phyloP scores from a whole-genome alignment of 257 asterid species.

The Echites panduratus region DNA sequence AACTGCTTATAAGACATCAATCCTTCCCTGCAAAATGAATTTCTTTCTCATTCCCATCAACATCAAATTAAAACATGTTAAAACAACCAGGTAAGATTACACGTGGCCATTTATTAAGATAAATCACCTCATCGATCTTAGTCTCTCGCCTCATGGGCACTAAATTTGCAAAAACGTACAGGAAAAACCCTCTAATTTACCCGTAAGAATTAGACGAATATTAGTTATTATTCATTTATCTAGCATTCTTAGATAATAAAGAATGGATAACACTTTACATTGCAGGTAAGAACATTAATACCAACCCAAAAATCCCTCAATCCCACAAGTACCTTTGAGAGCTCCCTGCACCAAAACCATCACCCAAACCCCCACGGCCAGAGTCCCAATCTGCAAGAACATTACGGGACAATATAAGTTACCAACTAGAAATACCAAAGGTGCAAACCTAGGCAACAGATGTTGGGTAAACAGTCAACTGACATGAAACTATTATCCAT shows the following conservation, averaged over 20 bases:
- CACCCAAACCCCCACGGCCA: constrained; percentile 63
- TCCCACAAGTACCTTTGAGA: constrained; percentile 50
- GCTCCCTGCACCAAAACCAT: constrained; percentile 52
- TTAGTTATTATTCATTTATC: neutral
- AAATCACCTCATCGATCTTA: neutral
- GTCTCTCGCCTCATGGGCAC: neutral
- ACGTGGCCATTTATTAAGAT: neutral
- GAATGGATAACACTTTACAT: neutral
- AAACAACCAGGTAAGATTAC: neutral
- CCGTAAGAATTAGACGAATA: neutral
- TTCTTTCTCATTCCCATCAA: constrained; percentile 3
- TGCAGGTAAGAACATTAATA: neutral
- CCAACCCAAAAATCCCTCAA: neutral
- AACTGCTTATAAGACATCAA: constrained; percentile 99
- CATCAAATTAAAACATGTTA: neutral
- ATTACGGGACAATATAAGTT: neutral
- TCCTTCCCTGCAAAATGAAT: constrained; percentile 61
- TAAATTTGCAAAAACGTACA: neutral
- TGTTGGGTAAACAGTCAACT: neutral
- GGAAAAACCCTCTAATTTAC: neutral
- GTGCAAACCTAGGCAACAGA: neutral
- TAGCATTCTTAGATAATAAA: neutral
- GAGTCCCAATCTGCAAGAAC: constrained; percentile 71
- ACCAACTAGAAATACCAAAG: neutral
- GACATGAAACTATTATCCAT: neutral